Base-by-base conservation (phyloP, 176 grass and related monocot genomes). In the Triticum aestivum region DNA sequence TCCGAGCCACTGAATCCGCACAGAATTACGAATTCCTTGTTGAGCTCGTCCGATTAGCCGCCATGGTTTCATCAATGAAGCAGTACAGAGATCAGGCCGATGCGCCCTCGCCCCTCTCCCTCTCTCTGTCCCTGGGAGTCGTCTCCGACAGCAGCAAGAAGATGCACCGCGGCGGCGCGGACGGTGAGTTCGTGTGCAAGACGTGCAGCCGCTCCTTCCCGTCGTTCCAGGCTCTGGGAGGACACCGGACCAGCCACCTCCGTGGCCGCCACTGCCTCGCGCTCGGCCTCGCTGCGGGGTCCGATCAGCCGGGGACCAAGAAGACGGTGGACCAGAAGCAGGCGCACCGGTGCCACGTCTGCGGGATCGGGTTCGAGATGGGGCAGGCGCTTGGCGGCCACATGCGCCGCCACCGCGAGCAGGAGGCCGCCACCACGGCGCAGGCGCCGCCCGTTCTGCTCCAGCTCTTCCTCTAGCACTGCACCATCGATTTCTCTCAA, bases 321-420 rank as follows among this genome's bases (percentile, higher is more conserved):
- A 80, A 66, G 38, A 64, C 64, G 12, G 71, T 83, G 78, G 62
- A 3, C 27, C 3, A 13, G 6, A 75, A 27, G 61, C 4, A 17
- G 12, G 9, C 81, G 29, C 88, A 86, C 51, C 51, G 30, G 71
- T 95, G 93, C 80, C 42, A 89, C 15, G 47, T 95, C 65, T 92
- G 93, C 66, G 90, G 90, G 0, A 45, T 76, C 0, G 88, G 49
- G 17, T 95, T 95, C 86, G 66, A 84, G 51, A 87, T 86, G 77
- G 92, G 87, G 0, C 92, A 94, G 78, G 92, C 92, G 30, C 80
- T 94, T 41, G 90, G 92, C 1, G 92, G 92, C 2, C 92, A 94
- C 92, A 94, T 94, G 92, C 61, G 92, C 0, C 83, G 89, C 0
- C 93, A 94, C 82, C 79, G 84, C 61, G 87, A 86, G 14, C 69